Evolutionary conservation across 2,329 filamentous ascomycete species (phyloP).

Genomic region (Penicillium sp.): DNA sequence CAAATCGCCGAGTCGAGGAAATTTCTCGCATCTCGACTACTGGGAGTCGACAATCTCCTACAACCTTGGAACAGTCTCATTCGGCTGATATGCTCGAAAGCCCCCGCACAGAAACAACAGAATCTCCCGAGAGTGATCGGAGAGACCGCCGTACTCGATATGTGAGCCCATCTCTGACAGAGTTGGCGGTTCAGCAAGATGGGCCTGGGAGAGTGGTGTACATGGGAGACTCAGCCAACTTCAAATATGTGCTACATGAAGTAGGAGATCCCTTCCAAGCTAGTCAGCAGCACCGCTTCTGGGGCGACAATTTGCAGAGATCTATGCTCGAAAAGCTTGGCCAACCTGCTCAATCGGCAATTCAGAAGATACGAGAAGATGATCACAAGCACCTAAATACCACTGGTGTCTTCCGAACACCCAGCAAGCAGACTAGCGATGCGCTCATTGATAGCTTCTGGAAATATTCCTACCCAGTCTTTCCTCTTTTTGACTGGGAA

Average conservation of each 20-base stretch:
- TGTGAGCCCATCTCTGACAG: neutral
- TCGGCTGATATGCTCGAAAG: neutral
- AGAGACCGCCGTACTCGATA: neutral
- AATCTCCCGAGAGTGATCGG: neutral
- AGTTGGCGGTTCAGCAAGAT: neutral
- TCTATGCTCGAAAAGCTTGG: neutral
- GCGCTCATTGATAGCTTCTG: neutral
- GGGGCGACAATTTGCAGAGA: neutral
- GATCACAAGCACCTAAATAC: neutral
- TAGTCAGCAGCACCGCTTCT: neutral
- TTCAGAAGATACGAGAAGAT: neutral
- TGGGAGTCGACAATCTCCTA: neutral
- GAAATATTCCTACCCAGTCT: neutral
- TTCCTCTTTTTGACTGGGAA: neutral
- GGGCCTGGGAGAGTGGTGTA: neutral
- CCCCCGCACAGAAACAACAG: neutral
- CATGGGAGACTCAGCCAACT: neutral
- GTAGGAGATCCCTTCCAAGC: neutral
- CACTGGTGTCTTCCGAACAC: neutral
- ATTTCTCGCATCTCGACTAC: neutral
- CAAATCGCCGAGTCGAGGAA: neutral
- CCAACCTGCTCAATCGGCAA: neutral
- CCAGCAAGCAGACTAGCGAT: neutral
- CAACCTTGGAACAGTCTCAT: neutral
- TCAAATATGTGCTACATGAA: neutral